These are phyloP conservation scores for Beauveria australis DNA, from an alignment of 2,329 filamentous ascomycete species.

Conservation along the genomic window DNA sequence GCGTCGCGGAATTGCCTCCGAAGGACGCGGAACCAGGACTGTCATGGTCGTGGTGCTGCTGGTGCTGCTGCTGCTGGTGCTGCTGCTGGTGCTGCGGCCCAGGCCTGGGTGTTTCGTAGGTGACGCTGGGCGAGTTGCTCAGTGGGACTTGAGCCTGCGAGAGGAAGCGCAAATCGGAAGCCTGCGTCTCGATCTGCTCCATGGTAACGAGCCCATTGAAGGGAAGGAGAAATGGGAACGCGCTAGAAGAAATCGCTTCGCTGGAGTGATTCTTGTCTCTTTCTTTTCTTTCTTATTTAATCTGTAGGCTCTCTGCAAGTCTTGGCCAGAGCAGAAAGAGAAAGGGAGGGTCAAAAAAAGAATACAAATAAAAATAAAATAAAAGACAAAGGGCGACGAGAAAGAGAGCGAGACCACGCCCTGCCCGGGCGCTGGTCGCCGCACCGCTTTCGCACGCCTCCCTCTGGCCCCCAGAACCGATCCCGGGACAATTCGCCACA, in stretches of 20 bases:
- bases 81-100: conserved; percentile 14
- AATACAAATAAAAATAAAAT: too few relatives aligned
- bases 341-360: neutral
- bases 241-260: too few relatives aligned
- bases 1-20: conserved; percentile 44
- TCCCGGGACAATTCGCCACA: too few relatives aligned
- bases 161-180: conserved; percentile 45
- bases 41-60: conserved; percentile 13
- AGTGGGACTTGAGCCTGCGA: conserved; percentile 29
- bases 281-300: too few relatives aligned
- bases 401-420: neutral
- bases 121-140: conserved; percentile 22
- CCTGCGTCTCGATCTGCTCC: conserved; percentile 48
- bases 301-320: too few relatives aligned
- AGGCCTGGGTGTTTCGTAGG: conserved; percentile 24
- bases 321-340: neutral
- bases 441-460: too few relatives aligned
- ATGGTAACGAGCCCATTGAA: conserved; percentile 23
- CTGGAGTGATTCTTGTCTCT: too few relatives aligned
- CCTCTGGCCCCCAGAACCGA: too few relatives aligned
- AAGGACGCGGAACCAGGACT: conserved; percentile 31
- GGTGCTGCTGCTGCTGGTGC: neutral
- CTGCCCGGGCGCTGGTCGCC: neutral
- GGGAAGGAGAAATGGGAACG: neutral
- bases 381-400: neutral